Base-by-base conservation (phyloP, 2,329 filamentous ascomycete genomes). In the Ilyonectria robusta region DNA sequence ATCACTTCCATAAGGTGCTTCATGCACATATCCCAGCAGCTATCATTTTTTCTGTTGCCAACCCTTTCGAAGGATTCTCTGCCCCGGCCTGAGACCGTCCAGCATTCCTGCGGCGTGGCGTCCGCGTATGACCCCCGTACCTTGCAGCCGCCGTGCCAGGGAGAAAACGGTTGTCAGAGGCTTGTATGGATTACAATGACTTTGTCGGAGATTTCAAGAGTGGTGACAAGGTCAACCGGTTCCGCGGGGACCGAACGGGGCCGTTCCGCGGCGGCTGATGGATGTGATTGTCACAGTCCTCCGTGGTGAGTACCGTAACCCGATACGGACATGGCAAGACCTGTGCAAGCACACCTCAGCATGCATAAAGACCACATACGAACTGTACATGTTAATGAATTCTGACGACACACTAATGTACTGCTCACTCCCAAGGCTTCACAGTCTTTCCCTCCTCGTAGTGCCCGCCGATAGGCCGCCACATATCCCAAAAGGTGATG, bases 401-500 rank as follows among this genome's bases (percentile, higher is more conserved):
- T 13, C 19, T 1, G 17, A 31, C 6, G 26, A 21, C 2, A 1
- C 10, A 1, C 19, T 21, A 19, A 55, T 48, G 6, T 11, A 31
- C 6, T 5, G 21, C 19, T 60, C 48, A 59, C 59, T 70, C 66
- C 65, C 67, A 74, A 1, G 70, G 67, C 29, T 68, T 73, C n/a
- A 66, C 55, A 5, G 58, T 72, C 21, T 47, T 62, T 0, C 69
- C 67, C 40, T 74, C 65, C 10, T 64, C 35, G 9, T 74, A 73
- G 23, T 69, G 29, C 6, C 70, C 69, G 8, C 70, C 72, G 17
- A 42, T 58, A 21, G 69, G 72, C 26, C 72, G 68, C 72, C 72
- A 73, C 72, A 73, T 75, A 19, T 72, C 64, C 57, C 61, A 72
- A 19, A 75, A 72, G 0, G 19, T 59, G 61, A 73, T 73, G 6